Base-by-base conservation (phyloP, 108 stramenopile genomes). In the Nitzschia sp. region DNA sequence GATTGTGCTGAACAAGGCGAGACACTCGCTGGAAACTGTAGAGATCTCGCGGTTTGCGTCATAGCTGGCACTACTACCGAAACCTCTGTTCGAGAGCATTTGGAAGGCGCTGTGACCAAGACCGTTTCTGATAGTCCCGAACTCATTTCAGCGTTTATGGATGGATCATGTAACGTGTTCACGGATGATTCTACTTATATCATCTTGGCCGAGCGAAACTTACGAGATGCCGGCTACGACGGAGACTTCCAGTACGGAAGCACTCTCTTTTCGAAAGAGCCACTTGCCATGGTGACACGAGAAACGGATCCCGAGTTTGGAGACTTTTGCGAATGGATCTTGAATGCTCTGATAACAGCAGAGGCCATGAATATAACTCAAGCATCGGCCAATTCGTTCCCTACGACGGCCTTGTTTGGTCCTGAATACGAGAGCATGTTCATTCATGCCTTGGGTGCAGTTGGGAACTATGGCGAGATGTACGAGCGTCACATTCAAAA, bases 381-480 rank as follows among this genome's bases (percentile, higher is more conserved):
- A 81, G 25, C 63, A 1, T 30, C 46, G 30, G 26, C 31, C 31
- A 57, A 75, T 31, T 55, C 54, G 29, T 32, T 70, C 45, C 21
- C 25, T 5, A 3, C 25, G 15, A 65, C 68, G 0, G 33, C 23
- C 18, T 13, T 47, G 9, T 74, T 68, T 54, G 78, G 72, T n/a
- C 18, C 45, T 4, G 21, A 60, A 6, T 63, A 28, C 25, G 11
- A 15, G 1, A 46, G 62, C n/a, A 55, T 58, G 30, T 80, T 54
- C 38, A 42, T 56, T 13, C 58, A 82, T 65, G 74, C 74, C 33
- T 55, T 84, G 17, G 66, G 53, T 17, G 72, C 74, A 24, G 83
- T 84, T 13, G 86, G 86, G 9, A 82, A 79, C 51, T 85, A 85
- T 57, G 81, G 35, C 45, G 67, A 82, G 46, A 26, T 85, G 25